A percentile compares a stretch with the other conserved stretches of the same genome.
Evolutionary conservation across 805 yeast genomes (phyloP).

Genomic region (Hanseniaspora meyeri): DNA sequence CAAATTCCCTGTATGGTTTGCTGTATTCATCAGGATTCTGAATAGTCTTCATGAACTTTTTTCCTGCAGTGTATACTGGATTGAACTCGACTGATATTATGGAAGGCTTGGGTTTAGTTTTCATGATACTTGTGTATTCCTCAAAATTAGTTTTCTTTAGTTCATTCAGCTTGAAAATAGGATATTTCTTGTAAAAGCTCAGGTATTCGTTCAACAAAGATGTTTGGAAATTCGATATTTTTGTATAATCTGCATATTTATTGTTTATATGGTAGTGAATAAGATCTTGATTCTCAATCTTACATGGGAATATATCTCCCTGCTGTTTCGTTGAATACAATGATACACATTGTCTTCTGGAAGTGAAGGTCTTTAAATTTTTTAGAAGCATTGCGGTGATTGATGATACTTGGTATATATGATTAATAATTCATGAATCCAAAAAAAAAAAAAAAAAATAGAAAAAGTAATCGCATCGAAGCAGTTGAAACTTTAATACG

Average conservation of each 20-base stretch:
- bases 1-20: constrained; percentile 2
- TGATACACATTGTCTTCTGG: neutral
- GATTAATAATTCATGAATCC: no score
- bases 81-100: constrained; percentile 73
- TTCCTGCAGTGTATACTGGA: constrained; percentile 85
- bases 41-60: constrained; percentile 53
- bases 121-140: constrained; percentile 31
- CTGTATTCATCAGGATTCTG: constrained; percentile 18
- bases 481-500: neutral
- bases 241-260: constrained; percentile 3
- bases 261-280: constrained; percentile 7
- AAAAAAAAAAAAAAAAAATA: neutral
- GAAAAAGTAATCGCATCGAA: neutral
- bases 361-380: neutral
- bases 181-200: constrained; percentile 25
- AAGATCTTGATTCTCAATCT: neutral
- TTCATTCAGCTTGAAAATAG: constrained; percentile 30
- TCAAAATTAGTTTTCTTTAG: constrained; percentile 37
- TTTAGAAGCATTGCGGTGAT: neutral
- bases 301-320: neutral
- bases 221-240: neutral
- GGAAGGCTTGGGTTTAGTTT: constrained; percentile 49
- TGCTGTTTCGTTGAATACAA: neutral
- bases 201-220: neutral
- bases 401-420: neutral